phyloP scores from a whole-genome alignment of 2,329 filamentous ascomycete genomes.

The Neonectria neomacrospora region DNA sequence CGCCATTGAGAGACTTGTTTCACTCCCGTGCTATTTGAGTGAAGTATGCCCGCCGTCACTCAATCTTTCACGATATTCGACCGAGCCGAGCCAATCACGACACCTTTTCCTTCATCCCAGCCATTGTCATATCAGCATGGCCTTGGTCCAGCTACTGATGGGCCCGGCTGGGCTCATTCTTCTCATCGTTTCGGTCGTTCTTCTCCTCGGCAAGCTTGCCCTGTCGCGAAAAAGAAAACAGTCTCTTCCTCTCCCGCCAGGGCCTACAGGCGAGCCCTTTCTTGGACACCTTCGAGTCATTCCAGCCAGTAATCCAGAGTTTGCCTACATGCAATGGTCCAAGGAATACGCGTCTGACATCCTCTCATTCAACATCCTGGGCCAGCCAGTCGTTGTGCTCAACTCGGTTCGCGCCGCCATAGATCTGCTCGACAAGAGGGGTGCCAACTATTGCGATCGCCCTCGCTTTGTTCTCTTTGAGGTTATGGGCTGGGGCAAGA shows the following conservation, averaged over 20 bases:
- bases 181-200: slow-evolving; percentile 3
- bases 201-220: slow-evolving; percentile 4
- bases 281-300: slow-evolving; percentile 58
- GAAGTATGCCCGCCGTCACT: not conserved
- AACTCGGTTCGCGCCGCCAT: slow-evolving; percentile 55
- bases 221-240: not conserved
- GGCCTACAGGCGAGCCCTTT: slow-evolving; percentile 51
- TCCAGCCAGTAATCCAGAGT: slow-evolving; percentile 48
- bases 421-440: slow-evolving; percentile 58
- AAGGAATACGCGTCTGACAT: slow-evolving; percentile 62
- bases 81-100: not conserved
- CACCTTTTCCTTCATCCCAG: not conserved
- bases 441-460: slow-evolving; percentile 57
- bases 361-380: slow-evolving; percentile 49
- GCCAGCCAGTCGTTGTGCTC: slow-evolving; percentile 54
- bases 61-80: not conserved
- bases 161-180: slow-evolving; percentile 16
- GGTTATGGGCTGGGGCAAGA: slow-evolving; percentile 59
- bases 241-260: slow-evolving; percentile 45
- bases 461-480: slow-evolving; percentile 58
- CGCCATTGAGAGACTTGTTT: not conserved
- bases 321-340: slow-evolving; percentile 46
- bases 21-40: not conserved
- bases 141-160: slow-evolving; percentile 10
- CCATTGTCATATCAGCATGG: slow-evolving; percentile 6